These are phyloP conservation scores for Fusarium brachygibbosum DNA, from an alignment of 2,329 filamentous ascomycete species.

Conservation along the genomic window DNA sequence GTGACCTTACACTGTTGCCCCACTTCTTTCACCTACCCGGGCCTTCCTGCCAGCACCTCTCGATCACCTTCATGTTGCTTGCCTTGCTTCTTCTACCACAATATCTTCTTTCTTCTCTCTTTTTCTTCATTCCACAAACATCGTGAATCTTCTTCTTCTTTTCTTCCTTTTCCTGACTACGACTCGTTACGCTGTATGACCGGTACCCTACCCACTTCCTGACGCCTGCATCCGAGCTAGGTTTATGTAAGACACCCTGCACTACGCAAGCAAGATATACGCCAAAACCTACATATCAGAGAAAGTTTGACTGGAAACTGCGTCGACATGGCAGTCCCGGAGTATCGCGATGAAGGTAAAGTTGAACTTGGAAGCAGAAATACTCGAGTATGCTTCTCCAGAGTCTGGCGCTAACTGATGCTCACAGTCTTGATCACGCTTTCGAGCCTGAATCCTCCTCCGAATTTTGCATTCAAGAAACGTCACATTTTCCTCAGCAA, in stretches of 20 bases:
- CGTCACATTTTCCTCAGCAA: constrained; percentile 53
- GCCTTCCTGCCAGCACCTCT: constrained; percentile 41
- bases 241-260: constrained; percentile 34
- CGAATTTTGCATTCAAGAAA: constrained; percentile 42
- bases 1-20: constrained; percentile 47
- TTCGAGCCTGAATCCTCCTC: constrained; percentile 41
- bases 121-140: neutral
- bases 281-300: neutral
- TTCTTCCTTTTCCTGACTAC: neutral
- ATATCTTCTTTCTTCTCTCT: constrained; percentile 16
- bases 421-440: constrained; percentile 52
- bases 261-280: constrained; percentile 6
- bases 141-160: neutral
- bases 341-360: constrained; percentile 48
- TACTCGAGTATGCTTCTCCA: neutral
- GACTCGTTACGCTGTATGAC: neutral
- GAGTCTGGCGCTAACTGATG: constrained; percentile 26
- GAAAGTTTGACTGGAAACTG: neutral
- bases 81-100: constrained; percentile 14
- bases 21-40: constrained; percentile 50
- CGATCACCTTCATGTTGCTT: constrained; percentile 25
- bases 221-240: constrained; percentile 16
- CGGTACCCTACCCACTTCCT: constrained; percentile 33
- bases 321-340: constrained; percentile 42
- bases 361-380: neutral